Evolutionary conservation across 2,329 filamentous ascomycete genomes (phyloP).

Genomic region (Davidsoniella eucalypti): DNA sequence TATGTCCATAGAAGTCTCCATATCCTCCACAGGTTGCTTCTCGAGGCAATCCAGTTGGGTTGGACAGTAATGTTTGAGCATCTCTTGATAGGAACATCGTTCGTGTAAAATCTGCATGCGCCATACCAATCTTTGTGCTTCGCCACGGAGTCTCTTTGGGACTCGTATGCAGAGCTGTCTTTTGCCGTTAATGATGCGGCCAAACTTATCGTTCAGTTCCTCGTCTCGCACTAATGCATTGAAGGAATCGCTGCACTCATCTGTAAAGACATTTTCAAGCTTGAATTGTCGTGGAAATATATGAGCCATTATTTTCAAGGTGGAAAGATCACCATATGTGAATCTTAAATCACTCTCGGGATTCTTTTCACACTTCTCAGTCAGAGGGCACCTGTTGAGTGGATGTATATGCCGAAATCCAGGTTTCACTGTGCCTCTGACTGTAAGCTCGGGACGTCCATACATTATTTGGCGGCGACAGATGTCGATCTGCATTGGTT

Average conservation of each 20-base stretch:
- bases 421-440: constrained; percentile 48
- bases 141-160: constrained; percentile 54
- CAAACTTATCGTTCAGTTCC: constrained; percentile 41
- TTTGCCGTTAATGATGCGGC: not conserved
- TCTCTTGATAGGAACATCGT: constrained; percentile 61
- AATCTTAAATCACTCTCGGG: not conserved
- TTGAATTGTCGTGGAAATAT: constrained; percentile 85
- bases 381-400: constrained; percentile 9
- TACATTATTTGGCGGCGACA: constrained; percentile 78
- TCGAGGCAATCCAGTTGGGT: constrained; percentile 4
- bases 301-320: constrained; percentile 67
- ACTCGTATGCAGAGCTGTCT: constrained; percentile 20
- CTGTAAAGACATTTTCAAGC: constrained; percentile 84
- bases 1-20: too few relatives aligned
- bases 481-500: constrained; percentile 50
- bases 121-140: constrained; percentile 39
- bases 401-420: constrained; percentile 46
- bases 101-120: constrained; percentile 54
- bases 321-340: constrained; percentile 24
- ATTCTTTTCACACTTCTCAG: not conserved
- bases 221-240: constrained; percentile 64
- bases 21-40: not conserved
- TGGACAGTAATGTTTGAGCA: constrained; percentile 72
- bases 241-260: constrained; percentile 42
- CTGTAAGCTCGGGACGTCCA: constrained; percentile 54